Evolutionary conservation across 371 early-diverging fungal genomes (phyloP).

Genomic region (Sporodiniella umbellata): DNA sequence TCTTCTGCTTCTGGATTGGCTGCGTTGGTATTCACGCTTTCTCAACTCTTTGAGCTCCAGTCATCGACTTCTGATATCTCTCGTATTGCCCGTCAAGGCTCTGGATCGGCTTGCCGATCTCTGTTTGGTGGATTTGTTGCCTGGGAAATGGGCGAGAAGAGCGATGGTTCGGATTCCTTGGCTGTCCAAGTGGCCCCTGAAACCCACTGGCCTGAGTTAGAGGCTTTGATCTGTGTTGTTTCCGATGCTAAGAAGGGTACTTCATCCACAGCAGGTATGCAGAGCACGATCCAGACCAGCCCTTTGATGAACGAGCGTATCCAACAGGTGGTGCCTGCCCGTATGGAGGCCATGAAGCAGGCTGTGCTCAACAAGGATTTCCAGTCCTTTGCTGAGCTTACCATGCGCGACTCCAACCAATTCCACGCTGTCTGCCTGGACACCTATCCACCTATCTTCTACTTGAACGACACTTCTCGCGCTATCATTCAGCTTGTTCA

Average conservation of each 20-base stretch:
- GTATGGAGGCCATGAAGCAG: conserved; percentile 81
- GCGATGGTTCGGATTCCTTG: conserved; percentile 83
- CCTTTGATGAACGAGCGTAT: conserved; percentile 83
- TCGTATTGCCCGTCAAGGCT: conserved; percentile 92
- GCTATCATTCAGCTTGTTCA: conserved; percentile 84
- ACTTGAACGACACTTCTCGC: conserved; percentile 92
- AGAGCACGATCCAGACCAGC: conserved; percentile 91
- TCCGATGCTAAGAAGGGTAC: conserved; percentile 91
- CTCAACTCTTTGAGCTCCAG: conserved; percentile 73
- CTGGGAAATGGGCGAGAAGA: conserved; percentile 86
- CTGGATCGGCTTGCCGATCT: conserved; percentile 97
- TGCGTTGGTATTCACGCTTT: conserved; percentile 85
- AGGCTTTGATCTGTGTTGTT: conserved; percentile 92
- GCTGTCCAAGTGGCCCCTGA: conserved; percentile 91
- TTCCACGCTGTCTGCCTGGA: conserved; percentile 97
- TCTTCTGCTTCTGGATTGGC: conserved; percentile 98
- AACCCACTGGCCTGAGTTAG: conserved; percentile 94
- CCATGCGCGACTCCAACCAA: conserved; percentile 98
- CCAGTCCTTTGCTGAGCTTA: conserved; percentile 86
- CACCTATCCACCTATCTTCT: conserved; percentile 93
- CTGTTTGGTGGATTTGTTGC: conserved; percentile 97
- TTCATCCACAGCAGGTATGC: conserved; percentile 96
- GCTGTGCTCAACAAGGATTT: conserved; percentile 90
- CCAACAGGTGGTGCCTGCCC: conserved; percentile 74
- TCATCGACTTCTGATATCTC: conserved; percentile 75